Evolutionary conservation across 352 stramenopile species (phyloP), one percentile per base, ranked within the genome.

Genomic region (Phytopythium delawarense): DNA sequence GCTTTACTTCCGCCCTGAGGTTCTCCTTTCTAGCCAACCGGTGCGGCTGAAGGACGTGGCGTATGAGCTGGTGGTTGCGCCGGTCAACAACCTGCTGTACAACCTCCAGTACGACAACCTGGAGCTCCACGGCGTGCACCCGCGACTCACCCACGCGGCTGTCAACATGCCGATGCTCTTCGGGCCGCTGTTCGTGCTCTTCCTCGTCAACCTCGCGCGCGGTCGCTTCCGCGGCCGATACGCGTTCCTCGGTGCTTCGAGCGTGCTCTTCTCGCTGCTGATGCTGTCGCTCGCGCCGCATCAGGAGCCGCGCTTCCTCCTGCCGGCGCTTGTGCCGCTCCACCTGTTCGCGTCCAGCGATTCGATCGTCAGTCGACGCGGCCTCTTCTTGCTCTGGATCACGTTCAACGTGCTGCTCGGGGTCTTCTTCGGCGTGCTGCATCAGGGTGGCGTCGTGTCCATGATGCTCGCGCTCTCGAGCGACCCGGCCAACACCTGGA

Each of bases 131-230:
- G 95, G 95, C 15, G 76, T 98, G 18, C 95, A 98, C 70, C 81
- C 91, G 13, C 74, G 88, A 23, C 70, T 88, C 50, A 97, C 89
- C 2, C 95, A 98, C 72, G 58, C 74, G 52, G 63, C 82, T 1
- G 86, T 98, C 23, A 98, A 98, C 67, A 90, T 98, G 88, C 88
- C 88, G 13, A 84, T 98, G 71, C 76, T 98, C 54, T 98, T 97
- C 70, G 91, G 91, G 9, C 90, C 92, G 55, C 64, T 97, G 13
- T 84, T 86, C 59, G 20, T 96, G 34, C 40, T 81, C 39, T 84
- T 86, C 44, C 44, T 94, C 6, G 35, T 75, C 55, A 46, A 55
- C 30, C 46, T 75, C 32, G 46, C 71, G 18, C 63, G 70, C n/a
- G 60, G 63, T 25, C 68, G 53, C 3, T 53, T 72, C 45, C 21